Evolutionary conservation across 169 alveolate species (phyloP), one percentile per base, ranked within the genome.

Genomic region (Neospora caninum): DNA sequence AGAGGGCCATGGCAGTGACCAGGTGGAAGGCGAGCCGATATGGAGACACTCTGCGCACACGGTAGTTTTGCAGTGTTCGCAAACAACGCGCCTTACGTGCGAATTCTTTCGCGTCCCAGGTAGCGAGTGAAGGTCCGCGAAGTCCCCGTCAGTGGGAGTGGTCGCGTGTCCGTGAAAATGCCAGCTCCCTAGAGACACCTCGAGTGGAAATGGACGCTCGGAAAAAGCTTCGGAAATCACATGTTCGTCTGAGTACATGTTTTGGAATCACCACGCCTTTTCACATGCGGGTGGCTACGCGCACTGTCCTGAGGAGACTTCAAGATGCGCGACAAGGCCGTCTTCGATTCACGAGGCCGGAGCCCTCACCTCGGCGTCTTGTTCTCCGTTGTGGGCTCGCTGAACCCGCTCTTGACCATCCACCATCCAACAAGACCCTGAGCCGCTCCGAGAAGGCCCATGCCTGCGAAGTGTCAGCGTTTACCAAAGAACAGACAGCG

Each of bases 401-500:
- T 36, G 67, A 94, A 87, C 31, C 96, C 96, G 43, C 92, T 54
- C 42, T 70, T 54, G 34, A 94, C 96, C 96, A 94, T 94, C 96
- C 96, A 94, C 96, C 96, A 94, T 25, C 96, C 96, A 2, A 94
- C 88, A 9, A 91, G 43, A 9, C 95, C 96, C 87, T 94, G 96
- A 43, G 84, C 38, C 0, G 73, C 95, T 36, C 96, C 96, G 13
- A 94, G 92, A 9, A 41, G 7, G 6, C 92, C 67, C 58, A 93
- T 31, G 36, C 93, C 95, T 92, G 91, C 27, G 25, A 25, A 64
- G 10, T 27, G 78, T 64, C 58, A 49, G 58, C 58, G 58, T 13
- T 49, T 49, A 41, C 41, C 13, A 53, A 53, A 22, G 43, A 54
- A 88, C 29, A 41, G 80, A 73, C 53, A 88, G 69, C 49, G 58